A percentile compares a stretch with the other conserved stretches of the same genome.
phyloP scores from a whole-genome alignment of 2,329 filamentous ascomycete genomes.

The Thelonectria blattea region DNA sequence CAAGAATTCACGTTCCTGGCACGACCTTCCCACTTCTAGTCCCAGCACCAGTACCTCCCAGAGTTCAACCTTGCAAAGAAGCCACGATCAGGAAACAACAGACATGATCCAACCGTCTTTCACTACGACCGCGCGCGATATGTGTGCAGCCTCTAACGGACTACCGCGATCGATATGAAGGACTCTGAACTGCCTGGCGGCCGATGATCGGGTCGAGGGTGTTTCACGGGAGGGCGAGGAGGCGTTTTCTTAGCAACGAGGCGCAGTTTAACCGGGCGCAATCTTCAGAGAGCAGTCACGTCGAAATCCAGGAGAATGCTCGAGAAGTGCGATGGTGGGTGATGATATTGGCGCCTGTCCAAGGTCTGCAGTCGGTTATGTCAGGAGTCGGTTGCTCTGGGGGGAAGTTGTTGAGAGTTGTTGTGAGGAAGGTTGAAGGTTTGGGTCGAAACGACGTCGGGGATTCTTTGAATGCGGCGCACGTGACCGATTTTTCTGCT shows the following conservation, averaged over 20 bases:
- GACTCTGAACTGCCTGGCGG: constrained; percentile 11
- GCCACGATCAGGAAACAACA: constrained; percentile 29
- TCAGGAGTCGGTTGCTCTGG: background rate
- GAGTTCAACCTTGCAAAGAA: constrained; percentile 31
- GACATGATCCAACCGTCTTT: constrained; percentile 30
- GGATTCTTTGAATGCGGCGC: constrained; percentile 5
- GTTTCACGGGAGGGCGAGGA: constrained; percentile 4
- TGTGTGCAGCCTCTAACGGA: constrained; percentile 17
- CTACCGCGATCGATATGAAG: constrained; percentile 17
- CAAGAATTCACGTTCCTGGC: constrained; percentile 35
- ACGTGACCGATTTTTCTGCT: constrained; percentile 22
- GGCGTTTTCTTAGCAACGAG: constrained; percentile 7
- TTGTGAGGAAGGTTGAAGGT: constrained; percentile 6
- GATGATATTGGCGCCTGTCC: background rate
- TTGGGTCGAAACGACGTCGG: constrained; percentile 18
- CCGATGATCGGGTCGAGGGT: constrained; percentile 12
- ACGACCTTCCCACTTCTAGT: constrained; percentile 32
- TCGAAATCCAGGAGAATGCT: constrained; percentile 1
- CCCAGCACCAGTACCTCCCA: constrained; percentile 34
- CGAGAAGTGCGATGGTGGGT: background rate
- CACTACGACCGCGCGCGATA: constrained; percentile 22
- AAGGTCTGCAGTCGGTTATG: constrained; percentile 5
- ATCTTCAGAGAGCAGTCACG: constrained; percentile 13
- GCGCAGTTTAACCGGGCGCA: background rate
- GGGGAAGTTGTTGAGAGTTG: background rate